Evolutionary conservation across 805 yeast species (phyloP), one percentile per base, ranked within the genome.

Genomic region (Candida oleophila): DNA sequence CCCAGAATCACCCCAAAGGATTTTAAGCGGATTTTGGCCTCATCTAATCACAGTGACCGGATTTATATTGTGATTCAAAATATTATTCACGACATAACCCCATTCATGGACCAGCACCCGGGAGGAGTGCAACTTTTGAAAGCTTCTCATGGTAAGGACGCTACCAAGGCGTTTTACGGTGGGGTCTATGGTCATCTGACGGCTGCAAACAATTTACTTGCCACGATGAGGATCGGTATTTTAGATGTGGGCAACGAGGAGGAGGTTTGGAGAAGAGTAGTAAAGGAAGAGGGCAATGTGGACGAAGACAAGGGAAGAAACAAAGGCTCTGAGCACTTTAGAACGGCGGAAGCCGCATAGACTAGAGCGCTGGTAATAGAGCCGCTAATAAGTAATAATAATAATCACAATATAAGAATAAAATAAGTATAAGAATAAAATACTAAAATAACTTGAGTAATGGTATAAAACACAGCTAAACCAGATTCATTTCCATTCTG

Each of bases 101-200:
- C 94, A 22, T 91, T 91, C 64, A 83, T 90, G 62, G 83, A 85
- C 55, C 89, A 88, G 58, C 98, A 91, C 65, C 98, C 98, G 1
- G 98, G 98, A 54, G 98, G 98, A 1, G 66, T 82, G 28, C 84
- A 91, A 3, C 75, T 91, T 43, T 81, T 91, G 46, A 74, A 73
- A 52, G 83, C 94, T 0, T 87, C 96, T 1, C 83, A 88, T 48
- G 97, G 97, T 11, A 88, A 87, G 64, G 97, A 91, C 64, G 97
- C 96, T 7, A 90, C 97, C 2, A 83, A 87, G 43, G 97, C 96
- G 2, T 91, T 91, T 66, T 89, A 85, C 63, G 97, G 98, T 19
- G 97, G 96, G 2, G 97, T 91, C 11, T 91, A 91, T 68, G 81
- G 82, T 46, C 98, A 91, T 65, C 86, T 94, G 56, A 89, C 92